phyloP scores from a whole-genome alignment of 495 filamentous ascomycete genomes.

The Friedmanniomyces simplex region DNA sequence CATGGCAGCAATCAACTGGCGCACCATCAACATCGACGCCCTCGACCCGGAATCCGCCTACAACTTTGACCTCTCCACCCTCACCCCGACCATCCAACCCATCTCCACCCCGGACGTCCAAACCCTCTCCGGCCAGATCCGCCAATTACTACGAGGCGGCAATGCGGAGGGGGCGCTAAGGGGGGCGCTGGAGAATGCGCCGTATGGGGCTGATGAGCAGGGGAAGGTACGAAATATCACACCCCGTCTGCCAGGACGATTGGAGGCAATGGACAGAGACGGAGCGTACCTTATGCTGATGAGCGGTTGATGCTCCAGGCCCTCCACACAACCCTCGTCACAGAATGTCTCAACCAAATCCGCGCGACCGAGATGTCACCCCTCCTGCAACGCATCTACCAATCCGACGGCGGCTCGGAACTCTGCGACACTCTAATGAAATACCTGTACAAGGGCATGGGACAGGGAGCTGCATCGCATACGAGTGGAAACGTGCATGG shows the following conservation, averaged over 20 bases:
- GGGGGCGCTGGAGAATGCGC: conserved; percentile 64
- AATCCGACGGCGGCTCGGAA: conserved; percentile 60
- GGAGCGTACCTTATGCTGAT: not conserved
- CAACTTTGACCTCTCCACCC: conserved; percentile 76
- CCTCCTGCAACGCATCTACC: conserved; percentile 66
- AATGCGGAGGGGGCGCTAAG: conserved; percentile 77
- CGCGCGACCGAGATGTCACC: conserved; percentile 84
- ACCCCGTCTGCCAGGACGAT: too few relatives aligned
- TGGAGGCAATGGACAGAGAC: too few relatives aligned
- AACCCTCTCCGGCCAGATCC: conserved; percentile 60
- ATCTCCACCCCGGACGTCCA: conserved; percentile 62
- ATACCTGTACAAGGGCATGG: conserved; percentile 48
- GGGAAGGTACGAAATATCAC: conserved; percentile 60
- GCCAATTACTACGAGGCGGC: conserved; percentile 73
- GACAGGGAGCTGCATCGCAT: not conserved
- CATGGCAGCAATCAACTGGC: conserved; percentile 63
- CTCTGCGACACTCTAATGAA: conserved; percentile 65
- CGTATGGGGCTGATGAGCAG: conserved; percentile 57
- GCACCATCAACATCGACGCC: conserved; percentile 87
- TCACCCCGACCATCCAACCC: conserved; percentile 60
- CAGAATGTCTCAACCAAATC: conserved; percentile 82
- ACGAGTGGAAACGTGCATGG: not conserved
- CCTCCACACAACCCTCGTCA: conserved; percentile 66
- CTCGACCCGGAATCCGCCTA: conserved; percentile 74
- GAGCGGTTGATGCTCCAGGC: conserved; percentile 39